Conservation (phyloP, 1,284 basidiomycete genomes). For the Cutaneotrichosporon arboriforme region DNA sequence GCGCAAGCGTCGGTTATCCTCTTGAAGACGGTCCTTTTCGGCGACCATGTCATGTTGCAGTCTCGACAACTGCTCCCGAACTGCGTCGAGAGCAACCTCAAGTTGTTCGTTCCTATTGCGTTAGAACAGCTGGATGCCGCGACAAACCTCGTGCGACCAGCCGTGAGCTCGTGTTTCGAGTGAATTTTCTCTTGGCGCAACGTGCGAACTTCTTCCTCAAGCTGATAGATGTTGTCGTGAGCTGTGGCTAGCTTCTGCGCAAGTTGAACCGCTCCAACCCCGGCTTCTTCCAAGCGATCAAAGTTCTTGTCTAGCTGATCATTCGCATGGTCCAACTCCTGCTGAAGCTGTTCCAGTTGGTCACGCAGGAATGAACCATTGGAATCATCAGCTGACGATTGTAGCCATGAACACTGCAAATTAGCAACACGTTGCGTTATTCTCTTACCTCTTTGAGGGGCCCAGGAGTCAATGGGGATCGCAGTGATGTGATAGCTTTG, state of each 20-base stretch:
- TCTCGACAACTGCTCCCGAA: conserved; percentile 30
- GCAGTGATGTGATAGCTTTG: conserved; percentile 32
- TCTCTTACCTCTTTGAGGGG: conserved; percentile 39
- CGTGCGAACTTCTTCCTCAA: conserved; percentile 43
- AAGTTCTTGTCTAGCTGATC: conserved; percentile 51
- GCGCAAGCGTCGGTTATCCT: conserved; percentile 29
- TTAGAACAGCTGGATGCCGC: not conserved
- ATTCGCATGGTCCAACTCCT: conserved; percentile 47
- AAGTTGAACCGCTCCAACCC: conserved; percentile 44
- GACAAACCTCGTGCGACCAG: conserved; percentile 7
- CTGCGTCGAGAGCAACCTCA: conserved; percentile 24
- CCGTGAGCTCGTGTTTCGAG: conserved; percentile 13
- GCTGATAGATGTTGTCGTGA: conserved; percentile 34
- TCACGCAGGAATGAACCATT: conserved; percentile 44
- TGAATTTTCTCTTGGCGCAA: conserved; percentile 27
- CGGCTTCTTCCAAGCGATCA: conserved; percentile 47
- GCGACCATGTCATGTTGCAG: conserved; percentile 26
- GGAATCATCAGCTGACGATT: conserved; percentile 34
- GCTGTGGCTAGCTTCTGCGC: conserved; percentile 47
- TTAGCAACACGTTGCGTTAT: not conserved
- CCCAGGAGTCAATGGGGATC: conserved; percentile 43
- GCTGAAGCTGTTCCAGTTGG: conserved; percentile 48
- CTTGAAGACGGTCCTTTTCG: conserved; percentile 29
- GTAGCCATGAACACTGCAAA: conserved; percentile 42
- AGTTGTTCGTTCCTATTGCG: conserved; percentile 18